phyloP scores from a whole-genome alignment of 2,329 filamentous ascomycete species.

The Byssoonygena ceratinophila region DNA sequence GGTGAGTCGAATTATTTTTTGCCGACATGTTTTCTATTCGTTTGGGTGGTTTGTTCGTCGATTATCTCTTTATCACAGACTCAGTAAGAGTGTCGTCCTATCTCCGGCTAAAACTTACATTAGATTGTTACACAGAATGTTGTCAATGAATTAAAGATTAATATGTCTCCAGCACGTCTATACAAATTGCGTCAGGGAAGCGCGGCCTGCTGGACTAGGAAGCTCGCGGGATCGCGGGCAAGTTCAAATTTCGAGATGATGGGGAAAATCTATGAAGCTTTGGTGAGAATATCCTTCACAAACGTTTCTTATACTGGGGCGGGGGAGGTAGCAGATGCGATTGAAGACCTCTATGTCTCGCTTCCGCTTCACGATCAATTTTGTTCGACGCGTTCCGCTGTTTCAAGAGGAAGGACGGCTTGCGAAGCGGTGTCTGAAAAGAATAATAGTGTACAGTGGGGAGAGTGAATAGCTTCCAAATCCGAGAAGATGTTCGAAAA shows the following conservation, averaged over 20 bases:
- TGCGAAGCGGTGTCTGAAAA: background rate
- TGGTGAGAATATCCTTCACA: background rate
- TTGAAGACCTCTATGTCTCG: background rate
- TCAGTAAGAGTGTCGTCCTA: background rate
- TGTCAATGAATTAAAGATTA: background rate
- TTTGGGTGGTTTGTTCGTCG: background rate
- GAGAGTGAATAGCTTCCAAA: background rate
- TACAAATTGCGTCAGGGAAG: too few species aligned
- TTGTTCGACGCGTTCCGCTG: background rate
- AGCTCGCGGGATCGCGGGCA: background rate
- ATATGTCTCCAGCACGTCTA: background rate
- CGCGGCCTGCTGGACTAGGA: too few species aligned
- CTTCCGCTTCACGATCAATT: background rate
- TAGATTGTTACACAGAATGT: constrained; percentile 8
- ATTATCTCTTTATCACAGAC: background rate
- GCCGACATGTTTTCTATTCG: background rate
- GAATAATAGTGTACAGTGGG: background rate
- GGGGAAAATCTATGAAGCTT: background rate
- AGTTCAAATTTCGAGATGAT: too few species aligned
- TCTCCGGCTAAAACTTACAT: constrained; percentile 1
- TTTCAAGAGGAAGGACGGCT: too few species aligned
- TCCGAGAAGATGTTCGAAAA: background rate
- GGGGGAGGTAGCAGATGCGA: background rate
- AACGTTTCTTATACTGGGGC: background rate
- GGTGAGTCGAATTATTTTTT: background rate